Base-by-base conservation (phyloP, 305 asterid genomes). In the Fraxinus albicans region DNA sequence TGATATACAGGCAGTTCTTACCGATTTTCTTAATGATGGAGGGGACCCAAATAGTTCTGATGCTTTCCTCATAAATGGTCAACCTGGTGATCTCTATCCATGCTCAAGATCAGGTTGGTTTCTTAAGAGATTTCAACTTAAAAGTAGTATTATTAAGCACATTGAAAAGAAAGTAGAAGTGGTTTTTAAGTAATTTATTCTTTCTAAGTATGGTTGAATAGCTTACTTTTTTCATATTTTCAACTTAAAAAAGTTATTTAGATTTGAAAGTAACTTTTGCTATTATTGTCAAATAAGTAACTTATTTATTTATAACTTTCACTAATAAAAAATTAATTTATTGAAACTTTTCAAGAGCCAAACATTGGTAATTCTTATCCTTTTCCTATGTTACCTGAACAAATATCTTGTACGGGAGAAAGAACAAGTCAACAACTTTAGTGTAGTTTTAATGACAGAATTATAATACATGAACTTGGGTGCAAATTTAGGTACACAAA, bases 31-130 rank as follows among this genome's bases (percentile, higher is more conserved):
- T 0, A 21, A 5, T 15, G 63, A 2, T n/a, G 96, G 97, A 67
- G 90, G 83, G 0, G 90, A 74, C 5, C 87, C 91, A 4, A 77
- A 42, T n/a, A 2, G 0, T n/a, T 91, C 96, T 29, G 94, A 93
- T 84, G 94, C 97, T n/a, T 86, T 27, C 21, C 88, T 87, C 2
- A 88, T 93, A 8, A 93, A 92, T 65, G 96, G 97, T 0, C 94
- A 92, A 33, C 97, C 97, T 58, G 96, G 97, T 25, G 94, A 90
- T 85, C 63, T 1, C 1, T 90, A 90, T 76, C 86, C 88, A 35
- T 93, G 97, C 83, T 92, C 97, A 15, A 77, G 25, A 23, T 67
- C 84, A 83, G 94, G 97, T 93, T 77, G 36, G 12, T 9, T 21
- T 10, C 75, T 0, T 7, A 29, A 76, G 10, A 50, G 23, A 17